Conservation (phyloP, 2,329 filamentous ascomycete genomes). For the Ascochyta viciae-villosae region DNA sequence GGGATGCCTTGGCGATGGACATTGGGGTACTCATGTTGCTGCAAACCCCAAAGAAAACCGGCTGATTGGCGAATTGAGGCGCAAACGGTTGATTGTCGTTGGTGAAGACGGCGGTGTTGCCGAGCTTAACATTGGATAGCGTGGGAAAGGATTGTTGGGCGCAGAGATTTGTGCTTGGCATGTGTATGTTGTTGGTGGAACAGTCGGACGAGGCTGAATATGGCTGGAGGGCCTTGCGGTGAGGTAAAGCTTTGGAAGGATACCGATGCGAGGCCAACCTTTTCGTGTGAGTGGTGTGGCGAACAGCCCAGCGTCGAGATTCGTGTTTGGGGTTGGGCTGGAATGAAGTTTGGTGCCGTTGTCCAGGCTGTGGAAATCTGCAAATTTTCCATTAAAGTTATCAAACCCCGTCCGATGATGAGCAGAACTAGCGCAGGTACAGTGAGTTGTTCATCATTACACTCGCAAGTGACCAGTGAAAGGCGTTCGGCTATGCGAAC, state of each 20-base stretch:
- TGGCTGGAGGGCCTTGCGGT: background rate
- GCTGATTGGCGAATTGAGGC: constrained; percentile 3
- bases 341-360: too few species aligned
- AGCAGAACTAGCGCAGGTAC: background rate
- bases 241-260: background rate
- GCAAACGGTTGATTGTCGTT: background rate
- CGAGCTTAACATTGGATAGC: background rate
- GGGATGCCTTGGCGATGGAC: constrained; percentile 33
- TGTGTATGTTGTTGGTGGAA: background rate
- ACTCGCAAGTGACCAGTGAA: background rate
- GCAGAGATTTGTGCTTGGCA: constrained; percentile 6
- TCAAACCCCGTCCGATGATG: too few species aligned
- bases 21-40: constrained; percentile 35
- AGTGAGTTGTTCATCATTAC: background rate
- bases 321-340: background rate
- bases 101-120: background rate
- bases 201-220: background rate
- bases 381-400: too few species aligned
- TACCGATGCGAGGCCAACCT: background rate
- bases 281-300: background rate
- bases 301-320: background rate
- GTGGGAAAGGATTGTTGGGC: background rate
- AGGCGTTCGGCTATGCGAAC: background rate
- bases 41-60: constrained; percentile 13
- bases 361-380: too few species aligned